Percentiles rank a stretch among this genome's conserved stretches.
These are phyloP conservation scores for Hygrocybe coccinea DNA, from an alignment of 768 basidiomycete genomes.

Conservation along the genomic window DNA sequence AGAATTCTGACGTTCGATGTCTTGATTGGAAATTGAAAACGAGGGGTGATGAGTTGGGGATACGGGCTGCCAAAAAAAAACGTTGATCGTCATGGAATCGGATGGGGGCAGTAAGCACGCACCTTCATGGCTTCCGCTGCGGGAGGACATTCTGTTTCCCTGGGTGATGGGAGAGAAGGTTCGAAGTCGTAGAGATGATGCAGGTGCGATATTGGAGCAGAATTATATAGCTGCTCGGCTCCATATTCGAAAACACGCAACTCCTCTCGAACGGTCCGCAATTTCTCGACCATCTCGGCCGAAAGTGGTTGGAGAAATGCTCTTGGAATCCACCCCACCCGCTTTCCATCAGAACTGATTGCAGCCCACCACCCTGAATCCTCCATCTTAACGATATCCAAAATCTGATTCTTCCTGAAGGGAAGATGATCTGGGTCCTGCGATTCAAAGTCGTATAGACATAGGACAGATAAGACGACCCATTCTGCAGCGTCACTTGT, in stretches of 20 bases:
- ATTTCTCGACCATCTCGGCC: conserved; percentile 45
- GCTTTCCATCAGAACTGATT: conserved; percentile 46
- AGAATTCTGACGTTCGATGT: conserved; percentile 1
- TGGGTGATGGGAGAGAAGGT: neutral
- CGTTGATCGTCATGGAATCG: neutral
- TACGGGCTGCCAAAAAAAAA: neutral
- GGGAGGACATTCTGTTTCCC: neutral
- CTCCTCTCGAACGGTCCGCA: conserved; percentile 42
- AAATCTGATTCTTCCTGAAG: conserved; percentile 62
- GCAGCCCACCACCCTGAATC: conserved; percentile 82
- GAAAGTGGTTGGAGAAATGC: conserved; percentile 59
- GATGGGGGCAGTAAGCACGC: neutral
- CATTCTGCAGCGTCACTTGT: conserved; percentile 22
- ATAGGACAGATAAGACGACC: conserved; percentile 51
- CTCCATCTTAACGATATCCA: conserved; percentile 65
- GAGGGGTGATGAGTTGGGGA: neutral
- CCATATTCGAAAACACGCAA: conserved; percentile 44
- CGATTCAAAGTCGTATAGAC: conserved; percentile 64
- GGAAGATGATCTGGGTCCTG: conserved; percentile 57
- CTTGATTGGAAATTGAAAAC: neutral
- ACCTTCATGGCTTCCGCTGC: conserved; percentile 1
- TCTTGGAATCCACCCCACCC: conserved; percentile 73
- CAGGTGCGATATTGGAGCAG: conserved; percentile 33
- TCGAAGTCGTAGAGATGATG: conserved; percentile 22
- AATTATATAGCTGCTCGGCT: conserved; percentile 41